These are phyloP conservation scores for Thymus mandschuricus DNA, from an alignment of 257 asterid genomes.

Conservation along the genomic window DNA sequence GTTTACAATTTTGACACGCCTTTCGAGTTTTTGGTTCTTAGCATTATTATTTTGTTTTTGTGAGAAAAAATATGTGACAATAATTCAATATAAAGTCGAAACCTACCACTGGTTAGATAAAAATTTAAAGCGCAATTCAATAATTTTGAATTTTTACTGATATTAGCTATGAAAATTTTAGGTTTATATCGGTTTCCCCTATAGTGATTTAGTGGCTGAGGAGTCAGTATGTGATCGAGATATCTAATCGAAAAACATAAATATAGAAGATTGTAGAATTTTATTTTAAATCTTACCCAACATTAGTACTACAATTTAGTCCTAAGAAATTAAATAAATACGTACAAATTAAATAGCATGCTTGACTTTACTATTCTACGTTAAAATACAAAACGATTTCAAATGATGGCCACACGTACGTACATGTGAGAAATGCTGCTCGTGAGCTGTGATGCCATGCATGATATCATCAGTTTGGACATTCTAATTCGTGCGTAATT, in stretches of 20 bases:
- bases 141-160: too few relatives aligned
- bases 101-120: too few relatives aligned
- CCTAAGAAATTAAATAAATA: background rate
- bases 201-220: too few relatives aligned
- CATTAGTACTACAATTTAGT: constrained; percentile 1
- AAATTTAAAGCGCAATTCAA: too few relatives aligned
- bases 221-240: too few relatives aligned
- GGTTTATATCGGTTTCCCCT: too few relatives aligned
- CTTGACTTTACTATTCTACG: constrained; percentile 15
- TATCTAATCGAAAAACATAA: background rate
- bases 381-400: background rate
- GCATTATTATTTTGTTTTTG: too few relatives aligned
- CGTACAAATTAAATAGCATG: background rate
- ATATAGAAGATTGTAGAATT: background rate
- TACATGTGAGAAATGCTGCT: constrained; percentile 12
- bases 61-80: too few relatives aligned
- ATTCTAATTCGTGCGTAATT: background rate
- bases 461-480: constrained; percentile 23
- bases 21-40: constrained; percentile 1
- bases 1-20: constrained; percentile 42
- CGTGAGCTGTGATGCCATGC: constrained; percentile 23
- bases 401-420: constrained; percentile 7
- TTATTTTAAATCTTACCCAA: background rate
- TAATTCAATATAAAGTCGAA: too few relatives aligned
- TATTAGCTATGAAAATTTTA: too few relatives aligned